phyloP scores from a whole-genome alignment of 371 early-diverging fungal genomes.

The Rhizomucor pusillus region DNA sequence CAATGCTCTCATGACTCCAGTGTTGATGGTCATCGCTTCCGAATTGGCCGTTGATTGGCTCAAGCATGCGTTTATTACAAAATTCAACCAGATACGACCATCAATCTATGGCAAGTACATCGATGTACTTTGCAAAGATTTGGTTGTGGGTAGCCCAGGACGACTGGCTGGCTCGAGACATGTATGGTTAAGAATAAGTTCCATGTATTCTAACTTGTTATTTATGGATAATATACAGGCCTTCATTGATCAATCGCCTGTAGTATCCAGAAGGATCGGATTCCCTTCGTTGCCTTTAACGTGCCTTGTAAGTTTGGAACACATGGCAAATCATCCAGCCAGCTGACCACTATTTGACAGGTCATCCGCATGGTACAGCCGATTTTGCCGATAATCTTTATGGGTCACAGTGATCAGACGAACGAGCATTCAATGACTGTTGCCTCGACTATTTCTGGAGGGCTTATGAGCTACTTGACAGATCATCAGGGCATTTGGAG shows the following conservation, averaged over 20 bases:
- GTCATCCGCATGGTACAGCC: constrained; percentile 70
- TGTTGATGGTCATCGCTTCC: constrained; percentile 80
- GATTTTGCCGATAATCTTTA: constrained; percentile 64
- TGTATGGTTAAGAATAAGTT: constrained; percentile 18
- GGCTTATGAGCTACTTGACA: constrained; percentile 20
- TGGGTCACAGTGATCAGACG: constrained; percentile 11
- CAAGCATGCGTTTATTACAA: constrained; percentile 97
- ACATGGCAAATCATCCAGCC: not conserved
- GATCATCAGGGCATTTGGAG: constrained; percentile 24
- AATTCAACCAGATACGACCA: constrained; percentile 93
- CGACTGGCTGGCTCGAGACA: constrained; percentile 37
- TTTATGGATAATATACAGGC: constrained; percentile 20
- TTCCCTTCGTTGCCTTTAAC: constrained; percentile 88
- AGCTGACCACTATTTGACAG: constrained; percentile 11
- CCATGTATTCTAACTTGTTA: not conserved
- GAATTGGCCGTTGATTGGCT: constrained; percentile 97
- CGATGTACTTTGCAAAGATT: constrained; percentile 86
- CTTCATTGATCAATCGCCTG: constrained; percentile 82
- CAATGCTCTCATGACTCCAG: constrained; percentile 73
- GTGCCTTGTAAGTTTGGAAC: constrained; percentile 62
- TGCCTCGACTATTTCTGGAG: constrained; percentile 20
- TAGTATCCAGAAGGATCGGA: constrained; percentile 89
- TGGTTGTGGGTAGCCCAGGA: constrained; percentile 68
- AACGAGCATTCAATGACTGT: constrained; percentile 11
- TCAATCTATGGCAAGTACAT: constrained; percentile 83